A percentile compares a stretch with the other conserved stretches of the same genome.
Evolutionary conservation across 352 stramenopile species (phyloP).

Genomic region (Pythium pectinolyticum): DNA sequence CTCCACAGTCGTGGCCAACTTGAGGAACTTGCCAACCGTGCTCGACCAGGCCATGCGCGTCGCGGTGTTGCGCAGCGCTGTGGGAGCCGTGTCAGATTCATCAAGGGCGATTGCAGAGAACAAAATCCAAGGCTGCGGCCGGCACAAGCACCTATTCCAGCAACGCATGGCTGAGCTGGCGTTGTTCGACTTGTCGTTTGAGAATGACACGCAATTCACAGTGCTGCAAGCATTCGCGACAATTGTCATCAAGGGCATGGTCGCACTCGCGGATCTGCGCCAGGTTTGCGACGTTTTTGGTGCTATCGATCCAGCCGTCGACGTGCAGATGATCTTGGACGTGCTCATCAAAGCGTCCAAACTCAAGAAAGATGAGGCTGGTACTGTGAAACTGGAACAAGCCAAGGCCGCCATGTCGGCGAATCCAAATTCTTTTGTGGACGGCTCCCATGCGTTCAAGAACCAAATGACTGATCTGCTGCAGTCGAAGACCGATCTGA

Average conservation of each 20-base stretch:
- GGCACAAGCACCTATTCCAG: background rate
- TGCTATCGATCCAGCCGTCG: background rate
- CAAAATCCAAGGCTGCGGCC: background rate
- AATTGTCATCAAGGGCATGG: background rate
- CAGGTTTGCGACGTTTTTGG: constrained; percentile 5
- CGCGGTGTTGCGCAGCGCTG: background rate
- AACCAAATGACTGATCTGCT: constrained; percentile 5
- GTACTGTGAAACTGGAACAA: background rate
- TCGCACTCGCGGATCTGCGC: background rate
- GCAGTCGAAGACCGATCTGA: background rate
- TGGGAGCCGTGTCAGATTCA: background rate
- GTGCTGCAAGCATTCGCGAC: background rate
- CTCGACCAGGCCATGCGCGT: background rate
- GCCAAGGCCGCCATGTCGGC: background rate
- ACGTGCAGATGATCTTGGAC: constrained; percentile 3
- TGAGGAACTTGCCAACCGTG: background rate
- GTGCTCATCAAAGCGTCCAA: constrained; percentile 9
- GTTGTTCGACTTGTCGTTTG: background rate
- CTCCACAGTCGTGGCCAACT: background rate
- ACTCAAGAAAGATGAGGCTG: background rate
- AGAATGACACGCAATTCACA: background rate
- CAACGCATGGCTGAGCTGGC: background rate
- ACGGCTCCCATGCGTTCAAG: constrained; percentile 1
- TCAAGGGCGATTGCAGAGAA: background rate
- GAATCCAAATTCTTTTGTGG: background rate